These are phyloP conservation scores for Eucalyptus pumila DNA, from an alignment of 345 rosid genomes.

Conservation along the genomic window DNA sequence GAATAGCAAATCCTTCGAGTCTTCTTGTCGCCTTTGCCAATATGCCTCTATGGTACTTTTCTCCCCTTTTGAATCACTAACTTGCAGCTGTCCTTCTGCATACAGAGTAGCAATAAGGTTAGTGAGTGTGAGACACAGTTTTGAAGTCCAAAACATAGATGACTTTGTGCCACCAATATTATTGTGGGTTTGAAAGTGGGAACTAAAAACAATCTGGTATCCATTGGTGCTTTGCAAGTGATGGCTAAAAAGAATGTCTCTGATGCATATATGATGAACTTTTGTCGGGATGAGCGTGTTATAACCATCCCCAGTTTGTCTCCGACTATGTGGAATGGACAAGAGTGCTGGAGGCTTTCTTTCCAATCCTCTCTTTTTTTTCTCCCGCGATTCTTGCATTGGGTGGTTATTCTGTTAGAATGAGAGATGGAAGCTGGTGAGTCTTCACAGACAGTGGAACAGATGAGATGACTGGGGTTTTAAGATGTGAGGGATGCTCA, in stretches of 20 bases:
- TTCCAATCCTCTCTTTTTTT: neutral
- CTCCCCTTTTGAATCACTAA: neutral
- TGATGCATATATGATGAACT: neutral
- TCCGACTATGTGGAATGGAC: neutral
- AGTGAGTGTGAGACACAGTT: neutral
- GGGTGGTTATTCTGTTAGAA: neutral
- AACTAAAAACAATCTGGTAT: neutral
- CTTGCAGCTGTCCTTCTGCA: neutral
- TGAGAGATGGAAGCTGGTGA: neutral
- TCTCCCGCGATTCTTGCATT: neutral
- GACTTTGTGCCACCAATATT: neutral
- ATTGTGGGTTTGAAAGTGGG: neutral
- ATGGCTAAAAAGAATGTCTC: neutral
- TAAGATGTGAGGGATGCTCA: neutral
- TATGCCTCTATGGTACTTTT: neutral
- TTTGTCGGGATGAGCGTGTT: neutral
- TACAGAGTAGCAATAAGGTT: neutral
- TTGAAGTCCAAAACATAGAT: neutral
- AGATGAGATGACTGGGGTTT: neutral
- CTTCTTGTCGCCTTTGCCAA: neutral
- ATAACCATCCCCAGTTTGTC: neutral
- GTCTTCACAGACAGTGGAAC: neutral
- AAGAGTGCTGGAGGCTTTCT: neutral
- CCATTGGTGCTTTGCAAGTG: neutral
- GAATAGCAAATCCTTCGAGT: neutral